Conservation (phyloP, 1,284 basidiomycete species). For the Inonotus hispidus region DNA sequence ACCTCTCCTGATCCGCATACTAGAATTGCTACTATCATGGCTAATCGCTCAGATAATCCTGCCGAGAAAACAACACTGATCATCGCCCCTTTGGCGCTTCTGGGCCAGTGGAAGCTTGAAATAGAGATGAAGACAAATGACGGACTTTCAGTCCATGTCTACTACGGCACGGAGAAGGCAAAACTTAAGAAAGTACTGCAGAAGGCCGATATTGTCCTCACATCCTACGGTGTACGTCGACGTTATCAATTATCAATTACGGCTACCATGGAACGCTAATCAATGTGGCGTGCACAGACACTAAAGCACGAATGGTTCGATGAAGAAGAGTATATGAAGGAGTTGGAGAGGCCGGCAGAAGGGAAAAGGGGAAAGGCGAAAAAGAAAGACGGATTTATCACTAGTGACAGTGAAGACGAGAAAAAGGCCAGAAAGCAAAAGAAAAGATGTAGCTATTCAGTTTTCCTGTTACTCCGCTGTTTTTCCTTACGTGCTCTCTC, state of each 20-base stretch:
- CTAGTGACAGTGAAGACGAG: slow-evolving; percentile 32
- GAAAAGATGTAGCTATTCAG: slow-evolving; percentile 27
- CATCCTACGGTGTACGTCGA: slow-evolving; percentile 43
- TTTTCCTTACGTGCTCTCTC: slow-evolving; percentile 1
- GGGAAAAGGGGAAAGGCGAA: slow-evolving; percentile 31
- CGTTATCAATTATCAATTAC: neutral
- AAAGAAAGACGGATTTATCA: slow-evolving; percentile 35
- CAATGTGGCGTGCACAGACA: slow-evolving; percentile 32
- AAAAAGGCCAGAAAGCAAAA: slow-evolving; percentile 30
- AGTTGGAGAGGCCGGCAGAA: slow-evolving; percentile 31
- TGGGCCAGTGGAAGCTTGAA: slow-evolving; percentile 56
- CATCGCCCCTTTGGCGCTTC: slow-evolving; percentile 47
- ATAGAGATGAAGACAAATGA: slow-evolving; percentile 50
- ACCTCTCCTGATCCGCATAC: neutral
- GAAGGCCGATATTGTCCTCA: slow-evolving; percentile 52
- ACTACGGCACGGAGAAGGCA: slow-evolving; percentile 48
- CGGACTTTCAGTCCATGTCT: slow-evolving; percentile 42
- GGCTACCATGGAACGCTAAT: neutral
- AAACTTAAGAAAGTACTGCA: slow-evolving; percentile 38
- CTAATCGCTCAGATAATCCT: slow-evolving; percentile 39
- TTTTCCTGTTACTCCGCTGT: slow-evolving; percentile 26
- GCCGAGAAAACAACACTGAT: slow-evolving; percentile 49
- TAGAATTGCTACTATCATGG: slow-evolving; percentile 44
- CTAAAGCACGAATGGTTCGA: slow-evolving; percentile 55
- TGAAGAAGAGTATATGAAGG: slow-evolving; percentile 38